Percentiles rank a stretch among this genome's conserved stretches.
phyloP scores from a whole-genome alignment of 169 alveolate species.

The Theileria annulata region DNA sequence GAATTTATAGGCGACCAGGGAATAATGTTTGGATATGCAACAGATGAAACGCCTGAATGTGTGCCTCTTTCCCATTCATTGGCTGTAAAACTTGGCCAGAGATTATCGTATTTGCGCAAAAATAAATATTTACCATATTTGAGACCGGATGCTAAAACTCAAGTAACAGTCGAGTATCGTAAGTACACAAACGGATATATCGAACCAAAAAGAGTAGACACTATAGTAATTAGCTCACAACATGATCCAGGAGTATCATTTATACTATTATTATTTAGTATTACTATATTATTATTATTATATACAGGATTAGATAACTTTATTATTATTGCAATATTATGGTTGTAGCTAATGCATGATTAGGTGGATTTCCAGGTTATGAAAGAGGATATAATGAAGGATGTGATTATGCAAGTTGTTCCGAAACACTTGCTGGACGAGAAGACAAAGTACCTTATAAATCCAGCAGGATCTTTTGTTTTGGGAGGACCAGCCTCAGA shows the following conservation, averaged over 20 bases:
- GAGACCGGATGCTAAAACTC: constrained; percentile 99
- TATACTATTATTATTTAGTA: not conserved
- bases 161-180: constrained; percentile 89
- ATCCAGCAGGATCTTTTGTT: constrained; percentile 96
- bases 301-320: constrained; percentile 58
- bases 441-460: constrained; percentile 90
- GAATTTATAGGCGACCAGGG: constrained; percentile 95
- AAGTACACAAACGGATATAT: constrained; percentile 78
- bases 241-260: constrained; percentile 76
- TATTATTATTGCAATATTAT: constrained; percentile 45
- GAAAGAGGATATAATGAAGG: constrained; percentile 82
- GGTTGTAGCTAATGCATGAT: not conserved
- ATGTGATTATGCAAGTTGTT: constrained; percentile 92
- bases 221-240: constrained; percentile 91
- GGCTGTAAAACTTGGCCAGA: constrained; percentile 91
- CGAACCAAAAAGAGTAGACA: constrained; percentile 91
- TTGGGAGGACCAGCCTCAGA: constrained; percentile 99
- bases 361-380: constrained; percentile 79
- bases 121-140: constrained; percentile 87
- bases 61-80: constrained; percentile 97
- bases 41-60: constrained; percentile 95
- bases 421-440: constrained; percentile 91
- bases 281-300: not conserved
- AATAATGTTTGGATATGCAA: constrained; percentile 99
- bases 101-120: constrained; percentile 92